Conservation (phyloP, 768 basidiomycete genomes). For the Boletus barrowsii region DNA sequence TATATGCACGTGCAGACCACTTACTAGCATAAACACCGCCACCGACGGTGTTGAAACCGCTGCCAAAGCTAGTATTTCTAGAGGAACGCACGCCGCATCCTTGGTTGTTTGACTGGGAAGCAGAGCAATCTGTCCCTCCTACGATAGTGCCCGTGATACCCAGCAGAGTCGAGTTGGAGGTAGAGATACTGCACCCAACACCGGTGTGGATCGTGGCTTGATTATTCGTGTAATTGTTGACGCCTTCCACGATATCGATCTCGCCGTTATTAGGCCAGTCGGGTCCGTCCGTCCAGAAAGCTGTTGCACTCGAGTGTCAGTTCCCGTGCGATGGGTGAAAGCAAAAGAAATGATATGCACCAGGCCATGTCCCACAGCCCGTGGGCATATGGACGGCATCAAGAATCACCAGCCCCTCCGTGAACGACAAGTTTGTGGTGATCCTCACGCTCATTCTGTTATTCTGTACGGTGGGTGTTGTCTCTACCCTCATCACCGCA, state of each 20-base stretch:
- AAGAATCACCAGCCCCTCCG: constrained; percentile 70
- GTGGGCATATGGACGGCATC: constrained; percentile 88
- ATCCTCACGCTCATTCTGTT: constrained; percentile 80
- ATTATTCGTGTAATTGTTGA: constrained; percentile 75
- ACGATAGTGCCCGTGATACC: constrained; percentile 64
- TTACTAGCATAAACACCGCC: constrained; percentile 90
- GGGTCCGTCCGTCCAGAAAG: constrained; percentile 52
- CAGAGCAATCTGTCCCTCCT: constrained; percentile 70
- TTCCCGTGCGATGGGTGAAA: neutral
- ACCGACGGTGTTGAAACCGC: constrained; percentile 77
- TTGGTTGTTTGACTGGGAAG: constrained; percentile 63
- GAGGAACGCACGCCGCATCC: constrained; percentile 78
- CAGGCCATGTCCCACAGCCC: constrained; percentile 86
- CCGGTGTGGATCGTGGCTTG: constrained; percentile 82
- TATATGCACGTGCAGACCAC: constrained; percentile 28
- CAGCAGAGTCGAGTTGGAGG: constrained; percentile 43
- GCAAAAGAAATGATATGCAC: constrained; percentile 18
- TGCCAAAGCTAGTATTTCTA: constrained; percentile 68
- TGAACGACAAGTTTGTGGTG: constrained; percentile 56
- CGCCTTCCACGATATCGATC: constrained; percentile 84
- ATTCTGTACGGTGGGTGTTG: constrained; percentile 64
- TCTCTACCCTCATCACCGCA: constrained; percentile 87
- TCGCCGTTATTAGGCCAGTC: constrained; percentile 55
- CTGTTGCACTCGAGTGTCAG: constrained; percentile 16
- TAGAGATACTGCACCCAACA: constrained; percentile 63